Evolutionary conservation across 202 grass and related monocot species (phyloP).

Genomic region (Digitaria exilis): DNA sequence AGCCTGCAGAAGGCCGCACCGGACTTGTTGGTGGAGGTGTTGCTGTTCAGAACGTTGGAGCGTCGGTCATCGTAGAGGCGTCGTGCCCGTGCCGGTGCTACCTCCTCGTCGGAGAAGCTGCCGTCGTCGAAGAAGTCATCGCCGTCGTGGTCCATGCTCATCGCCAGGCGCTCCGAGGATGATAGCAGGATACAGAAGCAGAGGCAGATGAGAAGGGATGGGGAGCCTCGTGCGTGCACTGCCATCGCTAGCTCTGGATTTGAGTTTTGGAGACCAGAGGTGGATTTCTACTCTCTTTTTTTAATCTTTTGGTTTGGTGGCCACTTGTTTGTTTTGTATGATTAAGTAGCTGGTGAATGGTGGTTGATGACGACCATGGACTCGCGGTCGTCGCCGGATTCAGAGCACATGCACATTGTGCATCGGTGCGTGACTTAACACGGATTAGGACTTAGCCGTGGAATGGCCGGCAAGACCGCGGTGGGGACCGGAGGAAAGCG

Average conservation of each 20-base stretch:
- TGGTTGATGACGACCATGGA: conserved; percentile 8
- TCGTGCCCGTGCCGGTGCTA: neutral
- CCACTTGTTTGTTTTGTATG: conserved; percentile 7
- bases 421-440: conserved; percentile 3
- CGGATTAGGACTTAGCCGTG: neutral
- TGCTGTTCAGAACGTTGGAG: conserved; percentile 17
- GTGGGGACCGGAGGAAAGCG: neutral
- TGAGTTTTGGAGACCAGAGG: neutral
- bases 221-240: neutral
- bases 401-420: neutral
- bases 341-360: neutral
- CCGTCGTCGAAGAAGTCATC: neutral
- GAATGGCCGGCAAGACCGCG: neutral
- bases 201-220: neutral
- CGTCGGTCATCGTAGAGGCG: neutral
- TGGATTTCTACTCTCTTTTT: neutral
- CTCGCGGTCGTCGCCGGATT: conserved; percentile 3
- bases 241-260: conserved; percentile 39
- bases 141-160: conserved; percentile 6
- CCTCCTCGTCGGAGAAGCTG: neutral
- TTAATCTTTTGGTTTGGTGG: neutral
- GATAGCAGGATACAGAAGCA: conserved; percentile 17
- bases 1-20: conserved; percentile 53
- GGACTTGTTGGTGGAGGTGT: conserved; percentile 46
- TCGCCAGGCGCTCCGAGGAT: neutral